phyloP scores from a whole-genome alignment of 176 grass and related monocot species.

The Avena insularis region DNA sequence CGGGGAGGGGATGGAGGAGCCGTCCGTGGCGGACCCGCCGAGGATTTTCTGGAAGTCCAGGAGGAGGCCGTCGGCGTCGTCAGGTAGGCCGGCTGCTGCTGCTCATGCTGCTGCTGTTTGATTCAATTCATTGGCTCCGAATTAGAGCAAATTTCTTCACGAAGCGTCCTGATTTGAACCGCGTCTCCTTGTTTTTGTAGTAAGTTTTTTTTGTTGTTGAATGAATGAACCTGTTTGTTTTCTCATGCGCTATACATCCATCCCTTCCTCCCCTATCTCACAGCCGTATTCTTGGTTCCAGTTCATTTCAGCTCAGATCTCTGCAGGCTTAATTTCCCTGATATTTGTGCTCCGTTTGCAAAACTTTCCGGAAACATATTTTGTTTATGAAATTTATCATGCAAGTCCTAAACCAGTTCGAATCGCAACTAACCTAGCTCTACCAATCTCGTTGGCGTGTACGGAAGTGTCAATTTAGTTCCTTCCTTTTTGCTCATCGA shows the following conservation, averaged over 20 bases:
- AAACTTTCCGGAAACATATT: neutral
- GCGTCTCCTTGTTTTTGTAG: neutral
- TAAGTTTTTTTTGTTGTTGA: too few species aligned
- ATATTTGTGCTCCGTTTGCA: neutral
- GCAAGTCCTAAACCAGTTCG: neutral
- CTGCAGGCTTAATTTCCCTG: neutral
- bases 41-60: slow-evolving; percentile 87
- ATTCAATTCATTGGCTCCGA: neutral
- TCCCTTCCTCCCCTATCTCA: neutral
- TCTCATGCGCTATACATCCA: neutral
- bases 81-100: slow-evolving; percentile 47
- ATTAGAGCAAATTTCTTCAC: neutral
- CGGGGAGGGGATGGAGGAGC: neutral
- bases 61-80: slow-evolving; percentile 55
- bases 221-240: neutral
- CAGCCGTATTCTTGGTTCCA: neutral
- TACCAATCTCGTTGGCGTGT: neutral
- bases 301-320: slow-evolving; percentile 6
- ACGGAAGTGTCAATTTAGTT: neutral
- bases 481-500: neutral
- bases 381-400: neutral
- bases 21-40: slow-evolving; percentile 64
- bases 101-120: neutral
- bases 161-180: slow-evolving; percentile 1
- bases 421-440: neutral